Percentiles rank a stretch among this genome's conserved stretches.
phyloP scores from a whole-genome alignment of 805 yeast genomes.

The Candida andamanensis region DNA sequence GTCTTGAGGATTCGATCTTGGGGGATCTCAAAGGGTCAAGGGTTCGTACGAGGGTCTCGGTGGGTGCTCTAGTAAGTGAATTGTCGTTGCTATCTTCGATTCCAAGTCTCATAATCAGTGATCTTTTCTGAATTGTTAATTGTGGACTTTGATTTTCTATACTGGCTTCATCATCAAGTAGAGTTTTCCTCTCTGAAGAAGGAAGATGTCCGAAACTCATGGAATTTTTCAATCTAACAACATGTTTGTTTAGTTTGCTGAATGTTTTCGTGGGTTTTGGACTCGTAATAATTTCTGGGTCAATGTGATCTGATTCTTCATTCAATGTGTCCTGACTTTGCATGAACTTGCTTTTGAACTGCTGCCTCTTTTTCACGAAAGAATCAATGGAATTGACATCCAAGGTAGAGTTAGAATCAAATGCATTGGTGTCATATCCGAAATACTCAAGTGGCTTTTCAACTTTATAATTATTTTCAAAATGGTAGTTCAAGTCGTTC shows the following conservation, averaged over 20 bases:
- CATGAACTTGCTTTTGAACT: constrained; percentile 28
- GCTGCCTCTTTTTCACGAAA: constrained; percentile 48
- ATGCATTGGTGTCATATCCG: constrained; percentile 26
- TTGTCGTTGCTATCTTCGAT: no score
- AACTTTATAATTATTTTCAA: constrained; percentile 22
- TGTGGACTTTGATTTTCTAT: constrained; percentile 6
- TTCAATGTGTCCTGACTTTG: constrained; percentile 11
- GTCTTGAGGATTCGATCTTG: neutral
- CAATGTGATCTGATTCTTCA: constrained; percentile 2
- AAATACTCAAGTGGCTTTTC: constrained; percentile 11
- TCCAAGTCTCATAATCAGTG: neutral
- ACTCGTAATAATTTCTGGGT: constrained; percentile 3
- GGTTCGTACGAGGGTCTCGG: neutral
- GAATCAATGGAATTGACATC: constrained; percentile 48
- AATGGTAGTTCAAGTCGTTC: constrained; percentile 23
- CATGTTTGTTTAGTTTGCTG: constrained; percentile 10
- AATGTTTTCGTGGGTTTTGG: constrained; percentile 12
- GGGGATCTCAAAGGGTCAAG: neutral
- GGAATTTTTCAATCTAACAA: constrained; percentile 12
- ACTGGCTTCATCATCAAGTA: constrained; percentile 9
- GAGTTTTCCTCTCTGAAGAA: constrained; percentile 5
- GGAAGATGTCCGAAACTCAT: constrained; percentile 11
- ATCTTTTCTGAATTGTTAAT: no score
- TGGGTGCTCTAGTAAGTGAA: neutral
- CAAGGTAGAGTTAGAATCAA: constrained; percentile 33